Conservation (phyloP, 2,329 filamentous ascomycete genomes). For the Ophiostoma quercus region DNA sequence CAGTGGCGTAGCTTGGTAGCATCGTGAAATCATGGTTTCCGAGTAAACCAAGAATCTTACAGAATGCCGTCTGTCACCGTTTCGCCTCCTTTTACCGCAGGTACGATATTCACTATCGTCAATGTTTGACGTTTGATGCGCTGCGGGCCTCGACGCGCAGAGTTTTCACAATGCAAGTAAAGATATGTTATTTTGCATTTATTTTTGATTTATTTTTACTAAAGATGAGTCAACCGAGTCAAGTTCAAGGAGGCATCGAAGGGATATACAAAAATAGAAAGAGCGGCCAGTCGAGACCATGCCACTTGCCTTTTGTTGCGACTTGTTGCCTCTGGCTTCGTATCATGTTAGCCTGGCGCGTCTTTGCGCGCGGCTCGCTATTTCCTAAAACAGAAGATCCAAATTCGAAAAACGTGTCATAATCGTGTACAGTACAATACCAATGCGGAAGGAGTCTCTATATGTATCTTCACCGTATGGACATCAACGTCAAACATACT, state of each 20-base stretch:
- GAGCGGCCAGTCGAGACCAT: neutral
- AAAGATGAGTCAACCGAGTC: neutral
- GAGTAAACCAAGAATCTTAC: neutral
- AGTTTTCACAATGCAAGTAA: neutral
- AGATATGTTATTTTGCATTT: neutral
- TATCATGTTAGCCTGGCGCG: neutral
- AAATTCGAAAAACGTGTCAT: too few relatives aligned
- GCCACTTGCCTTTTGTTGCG: too few relatives aligned
- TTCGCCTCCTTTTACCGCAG: neutral
- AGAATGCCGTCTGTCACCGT: neutral
- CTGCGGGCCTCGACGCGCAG: slow-evolving; percentile 9
- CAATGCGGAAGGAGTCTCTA: neutral
- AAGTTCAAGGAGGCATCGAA: neutral
- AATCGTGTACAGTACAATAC: neutral
- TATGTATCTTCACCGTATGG: neutral
- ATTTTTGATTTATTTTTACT: neutral
- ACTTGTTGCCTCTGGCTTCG: neutral
- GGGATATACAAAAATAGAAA: neutral
- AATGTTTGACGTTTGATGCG: neutral
- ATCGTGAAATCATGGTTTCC: neutral
- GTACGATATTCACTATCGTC: neutral
- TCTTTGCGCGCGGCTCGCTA: neutral
- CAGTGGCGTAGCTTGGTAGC: neutral
- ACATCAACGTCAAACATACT: neutral
- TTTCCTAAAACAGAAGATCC: neutral